A percentile compares a stretch with the other conserved stretches of the same genome.
These are phyloP conservation scores for Pleurotus tuoliensis DNA, from an alignment of 768 basidiomycete genomes.

Conservation along the genomic window DNA sequence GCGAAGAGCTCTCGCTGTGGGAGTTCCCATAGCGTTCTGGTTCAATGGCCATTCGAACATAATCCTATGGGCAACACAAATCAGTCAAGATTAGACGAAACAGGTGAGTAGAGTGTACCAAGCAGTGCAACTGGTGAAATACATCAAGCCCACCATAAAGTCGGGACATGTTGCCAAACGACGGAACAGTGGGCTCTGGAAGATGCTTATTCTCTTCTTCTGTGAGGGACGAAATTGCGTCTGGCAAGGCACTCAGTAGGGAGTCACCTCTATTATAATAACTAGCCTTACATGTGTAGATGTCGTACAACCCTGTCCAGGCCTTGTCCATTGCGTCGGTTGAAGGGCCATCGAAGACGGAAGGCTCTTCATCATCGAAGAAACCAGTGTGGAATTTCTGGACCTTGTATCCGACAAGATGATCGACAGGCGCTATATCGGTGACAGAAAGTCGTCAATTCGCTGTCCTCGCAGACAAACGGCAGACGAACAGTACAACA, in stretches of 20 bases:
- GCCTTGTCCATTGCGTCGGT: slow-evolving; percentile 16
- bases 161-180: slow-evolving; percentile 15
- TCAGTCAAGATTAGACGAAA: background rate
- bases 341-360: slow-evolving; percentile 12
- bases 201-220: slow-evolving; percentile 14
- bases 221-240: slow-evolving; percentile 15
- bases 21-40: slow-evolving; percentile 10
- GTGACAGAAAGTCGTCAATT: background rate
- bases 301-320: slow-evolving; percentile 15
- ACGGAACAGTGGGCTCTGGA: slow-evolving; percentile 16
- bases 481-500: slow-evolving; percentile 1
- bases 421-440: background rate
- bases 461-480: background rate
- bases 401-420: background rate
- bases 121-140: slow-evolving; percentile 24
- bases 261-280: background rate
- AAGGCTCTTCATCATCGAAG: slow-evolving; percentile 1
- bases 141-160: slow-evolving; percentile 19
- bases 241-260: background rate
- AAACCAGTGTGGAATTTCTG: slow-evolving; percentile 1
- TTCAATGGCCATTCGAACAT: slow-evolving; percentile 13
- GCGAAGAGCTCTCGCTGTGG: background rate
- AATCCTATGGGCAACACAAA: slow-evolving; percentile 10
- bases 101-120: slow-evolving; percentile 11
- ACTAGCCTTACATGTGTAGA: background rate